Base-by-base conservation (phyloP, 768 basidiomycete species). In the Pisolithus marmoratus region DNA sequence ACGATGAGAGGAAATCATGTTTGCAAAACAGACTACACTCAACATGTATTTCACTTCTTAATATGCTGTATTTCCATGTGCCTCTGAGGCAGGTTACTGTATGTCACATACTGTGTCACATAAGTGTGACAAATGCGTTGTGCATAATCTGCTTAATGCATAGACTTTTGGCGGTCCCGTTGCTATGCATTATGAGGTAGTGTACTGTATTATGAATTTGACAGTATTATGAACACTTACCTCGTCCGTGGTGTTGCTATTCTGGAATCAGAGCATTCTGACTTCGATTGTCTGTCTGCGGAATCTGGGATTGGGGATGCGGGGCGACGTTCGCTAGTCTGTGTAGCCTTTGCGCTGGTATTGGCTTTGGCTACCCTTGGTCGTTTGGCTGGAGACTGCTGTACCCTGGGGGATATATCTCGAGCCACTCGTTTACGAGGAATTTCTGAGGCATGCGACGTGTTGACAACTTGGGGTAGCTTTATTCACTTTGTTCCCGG, bases 11-110 rank as follows among this genome's bases (percentile, higher is more conserved):
- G 47, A 44, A 17, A 17, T 48, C 29, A 8, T 38, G 6, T 26
- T 14, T 42, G 31, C 49, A 19, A 50, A 8, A 14, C 49, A 50
- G 40, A 36, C 49, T 50, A n/a, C n/a, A n/a, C n/a, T n/a, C n/a
- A n/a, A n/a, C n/a, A n/a, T n/a, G n/a, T n/a, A n/a, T n/a, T n/a
- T 48, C 38, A 40, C 12, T 15, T 8, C 1, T 15, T n/a, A 40
- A 40, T 41, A 22, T 2, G 8, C 40, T 41, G 40, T 41, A 41
- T 31, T 31, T 20, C 40, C 22, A 11, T 41, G 40, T 41, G 19
- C 19, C 8, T 12, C 8, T 2, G 3, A 6, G 38, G 38, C 4
- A n/a, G 54, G 29, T 31, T 31, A 38, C 40, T 41, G 8, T 20
- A 41, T 22, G 20, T 41, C 40, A 40, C 38, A 40, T 1, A 5